Base-by-base conservation (phyloP, 2,329 filamentous ascomycete genomes). In the Penicillium sp. region DNA sequence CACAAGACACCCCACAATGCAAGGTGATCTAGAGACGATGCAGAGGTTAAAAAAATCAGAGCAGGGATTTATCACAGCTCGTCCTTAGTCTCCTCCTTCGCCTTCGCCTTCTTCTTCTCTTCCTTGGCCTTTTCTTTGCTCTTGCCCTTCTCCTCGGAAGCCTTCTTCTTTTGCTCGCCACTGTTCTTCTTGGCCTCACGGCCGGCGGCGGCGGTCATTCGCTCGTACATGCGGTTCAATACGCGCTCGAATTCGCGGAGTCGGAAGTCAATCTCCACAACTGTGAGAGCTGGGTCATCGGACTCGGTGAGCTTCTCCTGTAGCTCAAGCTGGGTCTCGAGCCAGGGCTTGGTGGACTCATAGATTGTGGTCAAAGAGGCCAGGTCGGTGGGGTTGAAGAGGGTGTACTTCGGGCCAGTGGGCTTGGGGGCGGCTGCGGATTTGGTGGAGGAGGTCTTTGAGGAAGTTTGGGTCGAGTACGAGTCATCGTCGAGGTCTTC, bases 401-500 rank as follows among this genome's bases (percentile, higher is more conserved):
- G 79, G 19, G 89, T 85, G 45, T 89, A 85, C 26, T 85, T 78
- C 19, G 86, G 84, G 0, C 85, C 74, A 38, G 78, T 75, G 30
- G 75, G 73, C 45, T 72, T 73, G 35, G 76, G 69, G 1, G 74
- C 66, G 3, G 75, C 66, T 16, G 76, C 71, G n/a, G 73, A 67
- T 22, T 75, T 73, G 7, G 75, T 70, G 19, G 74, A 72, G 11
- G 70, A 72, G 11, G 70, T 67, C 30, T 73, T 72, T 6, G 75
- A 76, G 6, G 78, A 73, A 4, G 79, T 70, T 2, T 78, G 75
- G 26, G 75, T 75, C 8, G 78, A 75, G 56, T 78, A 76, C 4
- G 78, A 66, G 25, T 92, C 89, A 55, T 95, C 92, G 64, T 96
- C 93, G 0, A 95, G 85, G n/a, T 87, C 90, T 37, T 88, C 91